Evolutionary conservation across 1,139 yeast species (phyloP).

Genomic region (Geotrichum phurueaensis): DNA sequence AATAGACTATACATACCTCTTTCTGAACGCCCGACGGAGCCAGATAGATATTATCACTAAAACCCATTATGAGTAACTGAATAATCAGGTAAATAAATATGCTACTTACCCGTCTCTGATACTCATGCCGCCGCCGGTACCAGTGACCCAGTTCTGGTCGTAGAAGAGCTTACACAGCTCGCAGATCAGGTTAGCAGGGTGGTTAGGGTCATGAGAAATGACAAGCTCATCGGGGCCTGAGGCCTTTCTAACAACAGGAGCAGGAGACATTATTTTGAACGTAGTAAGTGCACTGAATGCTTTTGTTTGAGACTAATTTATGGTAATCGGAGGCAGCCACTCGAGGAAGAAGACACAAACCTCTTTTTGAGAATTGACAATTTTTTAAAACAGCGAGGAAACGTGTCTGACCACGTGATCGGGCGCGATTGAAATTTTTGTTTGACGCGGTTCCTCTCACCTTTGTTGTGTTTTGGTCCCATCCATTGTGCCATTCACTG

Average conservation of each 20-base stretch:
- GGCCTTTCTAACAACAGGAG: slow-evolving; percentile 11
- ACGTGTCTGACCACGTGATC: neutral
- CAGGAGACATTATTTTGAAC: neutral
- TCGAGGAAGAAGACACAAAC: neutral
- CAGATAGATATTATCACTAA: slow-evolving; percentile 51
- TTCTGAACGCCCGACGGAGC: slow-evolving; percentile 97
- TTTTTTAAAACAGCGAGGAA: neutral
- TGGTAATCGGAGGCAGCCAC: neutral
- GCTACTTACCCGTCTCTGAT: slow-evolving; percentile 50
- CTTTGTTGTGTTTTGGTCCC: neutral
- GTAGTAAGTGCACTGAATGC: neutral
- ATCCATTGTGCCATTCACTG: neutral
- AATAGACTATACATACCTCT: slow-evolving; percentile 41
- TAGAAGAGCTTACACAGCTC: slow-evolving; percentile 74
- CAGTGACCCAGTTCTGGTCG: slow-evolving; percentile 85
- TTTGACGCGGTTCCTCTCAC: neutral
- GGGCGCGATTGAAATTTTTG: neutral
- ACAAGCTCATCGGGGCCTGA: slow-evolving; percentile 35
- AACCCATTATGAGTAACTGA: neutral
- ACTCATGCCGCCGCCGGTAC: slow-evolving; percentile 94
- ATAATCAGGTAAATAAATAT: neutral
- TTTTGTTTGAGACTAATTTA: neutral
- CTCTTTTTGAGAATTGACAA: neutral
- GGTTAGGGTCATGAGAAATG: slow-evolving; percentile 50
- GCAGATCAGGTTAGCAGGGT: slow-evolving; percentile 83